These are phyloP conservation scores for Kodamaea alishanica DNA, from an alignment of 1,139 yeast genomes.

Conservation along the genomic window DNA sequence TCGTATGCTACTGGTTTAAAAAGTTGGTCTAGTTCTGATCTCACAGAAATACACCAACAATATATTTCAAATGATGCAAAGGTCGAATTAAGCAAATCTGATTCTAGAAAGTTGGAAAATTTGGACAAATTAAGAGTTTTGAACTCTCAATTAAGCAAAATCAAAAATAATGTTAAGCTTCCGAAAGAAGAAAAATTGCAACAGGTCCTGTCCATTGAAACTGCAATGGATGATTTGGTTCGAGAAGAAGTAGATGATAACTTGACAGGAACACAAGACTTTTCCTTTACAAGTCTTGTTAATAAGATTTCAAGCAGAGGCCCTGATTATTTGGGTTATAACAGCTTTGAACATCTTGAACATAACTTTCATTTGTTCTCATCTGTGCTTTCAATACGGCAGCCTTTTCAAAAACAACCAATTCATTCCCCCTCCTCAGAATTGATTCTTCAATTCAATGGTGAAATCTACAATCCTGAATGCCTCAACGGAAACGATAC, in stretches of 20 bases:
- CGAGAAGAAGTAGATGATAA: neutral
- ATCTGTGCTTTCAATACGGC: constrained; percentile 74
- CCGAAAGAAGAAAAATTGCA: constrained; percentile 15
- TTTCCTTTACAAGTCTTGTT: constrained; percentile 4
- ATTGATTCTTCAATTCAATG: constrained; percentile 68
- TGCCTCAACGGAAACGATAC: constrained; percentile 41
- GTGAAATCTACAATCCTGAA: constrained; percentile 71
- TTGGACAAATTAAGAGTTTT: constrained; percentile 24
- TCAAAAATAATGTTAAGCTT: constrained; percentile 31
- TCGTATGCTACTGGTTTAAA: too few relatives aligned
- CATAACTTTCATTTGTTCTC: constrained; percentile 42
- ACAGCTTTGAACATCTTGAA: constrained; percentile 11
- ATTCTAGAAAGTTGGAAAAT: constrained; percentile 25
- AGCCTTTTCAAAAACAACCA: constrained; percentile 79
- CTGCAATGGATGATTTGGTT: constrained; percentile 5
- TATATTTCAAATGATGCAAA: too few relatives aligned
- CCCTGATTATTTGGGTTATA: constrained; percentile 17
- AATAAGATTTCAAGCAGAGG: constrained; percentile 18
- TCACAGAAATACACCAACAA: too few relatives aligned
- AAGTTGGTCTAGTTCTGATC: too few relatives aligned
- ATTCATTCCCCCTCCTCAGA: constrained; percentile 18
- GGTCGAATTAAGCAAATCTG: constrained; percentile 20
- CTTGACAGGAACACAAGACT: neutral
- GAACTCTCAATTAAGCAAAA: constrained; percentile 19
- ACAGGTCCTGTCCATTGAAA: constrained; percentile 3